phyloP scores from a whole-genome alignment of 495 filamentous ascomycete species.

The Penicillium antarcticum region DNA sequence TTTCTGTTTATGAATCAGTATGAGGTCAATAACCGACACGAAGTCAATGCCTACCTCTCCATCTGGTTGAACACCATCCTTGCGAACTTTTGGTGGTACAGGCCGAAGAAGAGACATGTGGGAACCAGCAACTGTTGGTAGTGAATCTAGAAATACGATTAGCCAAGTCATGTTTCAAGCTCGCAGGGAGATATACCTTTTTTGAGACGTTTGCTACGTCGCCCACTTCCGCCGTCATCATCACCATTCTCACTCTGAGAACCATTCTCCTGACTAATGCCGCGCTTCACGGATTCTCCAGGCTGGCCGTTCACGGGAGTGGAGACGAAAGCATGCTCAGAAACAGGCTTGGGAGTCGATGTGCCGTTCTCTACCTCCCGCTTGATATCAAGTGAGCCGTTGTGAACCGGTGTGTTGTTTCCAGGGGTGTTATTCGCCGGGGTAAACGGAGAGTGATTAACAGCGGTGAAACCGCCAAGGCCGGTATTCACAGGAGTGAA shows the following conservation, averaged over 20 bases:
- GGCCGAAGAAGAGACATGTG: slow-evolving; percentile 95
- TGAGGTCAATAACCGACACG: not conserved
- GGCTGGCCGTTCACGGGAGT: slow-evolving; percentile 56
- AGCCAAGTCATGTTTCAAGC: slow-evolving; percentile 1
- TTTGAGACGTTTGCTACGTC: slow-evolving; percentile 88
- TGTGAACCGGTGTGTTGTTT: slow-evolving; percentile 36
- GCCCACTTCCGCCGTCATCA: slow-evolving; percentile 66
- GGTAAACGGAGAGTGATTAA: slow-evolving; percentile 57
- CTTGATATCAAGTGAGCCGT: slow-evolving; percentile 43
- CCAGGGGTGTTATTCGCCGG: slow-evolving; percentile 44
- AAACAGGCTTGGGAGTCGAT: slow-evolving; percentile 37
- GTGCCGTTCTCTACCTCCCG: slow-evolving; percentile 48
- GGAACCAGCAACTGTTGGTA: slow-evolving; percentile 88
- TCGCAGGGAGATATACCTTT: slow-evolving; percentile 62
- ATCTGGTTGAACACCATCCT: slow-evolving; percentile 60
- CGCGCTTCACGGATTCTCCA: slow-evolving; percentile 69
- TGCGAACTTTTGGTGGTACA: slow-evolving; percentile 67
- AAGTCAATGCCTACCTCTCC: slow-evolving; percentile 63
- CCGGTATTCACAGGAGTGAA: slow-evolving; percentile 75
- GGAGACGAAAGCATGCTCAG: slow-evolving; percentile 33
- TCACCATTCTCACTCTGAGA: slow-evolving; percentile 60
- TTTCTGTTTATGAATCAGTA: slow-evolving; percentile 47
- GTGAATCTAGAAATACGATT: slow-evolving; percentile 58
- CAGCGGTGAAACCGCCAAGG: slow-evolving; percentile 72
- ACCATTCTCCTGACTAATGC: slow-evolving; percentile 72